Conservation (phyloP, 305 asterid genomes). For the Fraxinus dipetala region DNA sequence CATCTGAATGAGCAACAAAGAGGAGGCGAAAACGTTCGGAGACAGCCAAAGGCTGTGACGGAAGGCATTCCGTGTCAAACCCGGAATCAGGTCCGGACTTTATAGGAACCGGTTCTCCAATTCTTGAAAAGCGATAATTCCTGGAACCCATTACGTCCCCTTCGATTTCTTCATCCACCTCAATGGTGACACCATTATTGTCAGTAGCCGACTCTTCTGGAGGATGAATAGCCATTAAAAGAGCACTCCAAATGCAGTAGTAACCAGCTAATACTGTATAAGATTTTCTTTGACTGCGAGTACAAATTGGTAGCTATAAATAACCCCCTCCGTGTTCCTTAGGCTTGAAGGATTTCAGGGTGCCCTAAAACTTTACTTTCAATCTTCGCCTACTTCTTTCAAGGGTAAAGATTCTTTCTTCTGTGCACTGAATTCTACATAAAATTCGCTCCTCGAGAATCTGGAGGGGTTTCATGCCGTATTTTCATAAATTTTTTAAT, state of each 20-base stretch:
- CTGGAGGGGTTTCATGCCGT: too few species aligned
- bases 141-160: constrained; percentile 53
- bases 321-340: not conserved
- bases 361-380: not conserved
- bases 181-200: constrained; percentile 17
- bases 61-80: constrained; percentile 53
- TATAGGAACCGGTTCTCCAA: constrained; percentile 66
- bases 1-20: constrained; percentile 66
- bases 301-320: not conserved
- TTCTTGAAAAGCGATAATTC: constrained; percentile 55
- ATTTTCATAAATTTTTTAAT: too few species aligned
- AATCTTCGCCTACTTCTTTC: not conserved
- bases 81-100: constrained; percentile 25
- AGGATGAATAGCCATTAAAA: constrained; percentile 24
- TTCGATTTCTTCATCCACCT: constrained; percentile 59
- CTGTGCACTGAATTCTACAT: not conserved
- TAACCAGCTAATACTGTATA: not conserved
- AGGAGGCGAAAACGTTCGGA: constrained; percentile 73
- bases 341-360: constrained; percentile 29
- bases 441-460: too few species aligned
- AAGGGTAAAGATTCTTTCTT: not conserved
- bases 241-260: not conserved
- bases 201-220: not conserved
- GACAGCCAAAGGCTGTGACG: constrained; percentile 70
- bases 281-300: not conserved